A percentile compares a stretch with the other conserved stretches of the same genome.
Evolutionary conservation across 306 rosid species (phyloP).

Genomic region (Trifolium subterraneum): DNA sequence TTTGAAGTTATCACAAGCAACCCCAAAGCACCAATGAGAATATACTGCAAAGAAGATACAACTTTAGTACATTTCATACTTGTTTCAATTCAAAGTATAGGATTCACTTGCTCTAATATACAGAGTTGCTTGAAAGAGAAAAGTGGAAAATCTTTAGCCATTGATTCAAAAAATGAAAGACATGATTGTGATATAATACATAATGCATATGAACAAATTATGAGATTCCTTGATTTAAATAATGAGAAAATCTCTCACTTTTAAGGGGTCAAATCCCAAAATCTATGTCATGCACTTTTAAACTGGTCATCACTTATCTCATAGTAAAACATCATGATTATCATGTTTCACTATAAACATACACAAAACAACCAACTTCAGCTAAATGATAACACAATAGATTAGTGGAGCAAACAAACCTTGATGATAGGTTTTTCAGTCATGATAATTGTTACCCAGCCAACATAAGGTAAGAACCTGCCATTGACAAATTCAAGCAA

Average conservation of each 20-base stretch:
- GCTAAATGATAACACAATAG: slow-evolving; percentile 18
- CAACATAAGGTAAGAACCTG: slow-evolving; percentile 94
- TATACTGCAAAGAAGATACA: slow-evolving; percentile 68
- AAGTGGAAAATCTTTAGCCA: not conserved
- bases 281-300: slow-evolving; percentile 17
- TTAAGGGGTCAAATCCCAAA: not conserved
- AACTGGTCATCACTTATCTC: not conserved
- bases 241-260: not conserved
- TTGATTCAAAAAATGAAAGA: not conserved
- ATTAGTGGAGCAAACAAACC: slow-evolving; percentile 55
- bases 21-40: slow-evolving; percentile 89
- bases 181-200: not conserved
- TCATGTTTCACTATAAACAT: not conserved
- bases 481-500: slow-evolving; percentile 34
- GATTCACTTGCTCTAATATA: not conserved
- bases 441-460: slow-evolving; percentile 97
- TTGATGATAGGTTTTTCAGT: slow-evolving; percentile 93
- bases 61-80: slow-evolving; percentile 23
- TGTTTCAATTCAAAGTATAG: slow-evolving; percentile 24
- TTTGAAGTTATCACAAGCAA: slow-evolving; percentile 91
- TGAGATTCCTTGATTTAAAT: not conserved
- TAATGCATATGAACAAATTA: not conserved
- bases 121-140: slow-evolving; percentile 4
- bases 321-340: slow-evolving; percentile 12
- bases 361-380: not conserved